Conservation (phyloP, 345 rosid genomes). For the Rhizophora mangle region DNA sequence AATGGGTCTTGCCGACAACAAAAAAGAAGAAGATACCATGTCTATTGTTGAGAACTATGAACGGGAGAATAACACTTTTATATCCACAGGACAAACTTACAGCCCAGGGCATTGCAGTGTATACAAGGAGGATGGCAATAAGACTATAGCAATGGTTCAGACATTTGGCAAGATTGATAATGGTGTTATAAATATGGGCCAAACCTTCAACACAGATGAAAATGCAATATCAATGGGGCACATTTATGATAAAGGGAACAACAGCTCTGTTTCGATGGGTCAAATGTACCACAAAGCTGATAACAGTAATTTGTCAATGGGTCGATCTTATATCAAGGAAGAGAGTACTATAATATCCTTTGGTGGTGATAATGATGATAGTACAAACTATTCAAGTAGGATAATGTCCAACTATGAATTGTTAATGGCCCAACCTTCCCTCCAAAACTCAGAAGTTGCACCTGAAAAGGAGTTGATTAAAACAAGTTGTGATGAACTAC, state of each 20-base stretch:
- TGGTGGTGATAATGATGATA: constrained; percentile 59
- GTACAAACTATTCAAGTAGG: constrained; percentile 38
- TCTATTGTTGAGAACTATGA: constrained; percentile 36
- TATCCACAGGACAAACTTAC: constrained; percentile 44
- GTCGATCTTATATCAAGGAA: constrained; percentile 39
- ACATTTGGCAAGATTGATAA: constrained; percentile 39
- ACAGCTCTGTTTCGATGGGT: constrained; percentile 24
- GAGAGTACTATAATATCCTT: constrained; percentile 65
- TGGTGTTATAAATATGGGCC: constrained; percentile 44
- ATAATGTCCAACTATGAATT: constrained; percentile 44
- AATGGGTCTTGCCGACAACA: constrained; percentile 23
- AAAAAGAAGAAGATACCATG: constrained; percentile 20
- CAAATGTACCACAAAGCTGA: constrained; percentile 33
- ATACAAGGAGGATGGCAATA: constrained; percentile 39
- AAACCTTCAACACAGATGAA: constrained; percentile 41
- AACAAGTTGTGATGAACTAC: constrained; percentile 22
- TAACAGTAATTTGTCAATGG: constrained; percentile 26
- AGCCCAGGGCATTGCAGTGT: constrained; percentile 34
- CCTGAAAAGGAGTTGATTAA: constrained; percentile 30
- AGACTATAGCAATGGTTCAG: constrained; percentile 31
- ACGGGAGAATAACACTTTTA: constrained; percentile 38
- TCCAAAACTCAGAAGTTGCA: constrained; percentile 23
- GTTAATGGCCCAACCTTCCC: constrained; percentile 42
- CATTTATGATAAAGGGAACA: constrained; percentile 38
- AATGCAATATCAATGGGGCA: constrained; percentile 43